Evolutionary conservation across 1,284 basidiomycete species (phyloP), one percentile per base, ranked within the genome.

Genomic region (Rhodotorula sp.): DNA sequence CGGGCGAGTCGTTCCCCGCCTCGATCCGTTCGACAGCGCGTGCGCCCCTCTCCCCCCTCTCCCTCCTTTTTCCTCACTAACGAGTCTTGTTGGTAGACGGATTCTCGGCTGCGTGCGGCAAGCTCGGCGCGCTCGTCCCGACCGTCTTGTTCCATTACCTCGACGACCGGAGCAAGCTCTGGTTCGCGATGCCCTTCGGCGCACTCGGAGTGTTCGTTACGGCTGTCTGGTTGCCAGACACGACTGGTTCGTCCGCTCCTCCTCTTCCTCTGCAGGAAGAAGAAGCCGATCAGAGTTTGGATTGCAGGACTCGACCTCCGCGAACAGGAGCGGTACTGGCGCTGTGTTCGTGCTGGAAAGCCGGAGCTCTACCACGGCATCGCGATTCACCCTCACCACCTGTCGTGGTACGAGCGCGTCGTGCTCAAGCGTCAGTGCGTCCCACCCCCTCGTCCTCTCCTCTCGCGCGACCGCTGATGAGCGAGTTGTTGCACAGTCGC

Each of bases 321-420:
- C 64, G 84, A 85, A 78, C 84, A 84, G 76, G 84, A 85, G 76
- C 80, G 70, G 0, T 84, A 84, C 81, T 85, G 83, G 84, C 77
- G 79, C 20, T 83, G 80, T 68, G 84, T 85, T 51, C 79, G 82
- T n/a, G 76, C 79, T 56, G 84, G 84, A 24, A 79, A 80, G 31
- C 78, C 80, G 31, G 69, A 78, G 37, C 82, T 83, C 55, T 85
- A 85, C 80, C 84, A 85, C 78, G 84, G 84, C 65, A 81, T 85
- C 65, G 84, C 84, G 44, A 79, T 85, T 54, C 82, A 85, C 79
- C 84, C 82, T 13, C 78, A 83, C 40, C 84, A 85, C 78, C 76
- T 85, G 18, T 81, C 79, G 47, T 76, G 80, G 67, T 85, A 77
- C 70, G 84, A 85, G 79, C 80, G 58, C 15, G 34, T 44, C 47